phyloP scores from a whole-genome alignment of 768 basidiomycete species.

The Panaeolus papilionaceus region DNA sequence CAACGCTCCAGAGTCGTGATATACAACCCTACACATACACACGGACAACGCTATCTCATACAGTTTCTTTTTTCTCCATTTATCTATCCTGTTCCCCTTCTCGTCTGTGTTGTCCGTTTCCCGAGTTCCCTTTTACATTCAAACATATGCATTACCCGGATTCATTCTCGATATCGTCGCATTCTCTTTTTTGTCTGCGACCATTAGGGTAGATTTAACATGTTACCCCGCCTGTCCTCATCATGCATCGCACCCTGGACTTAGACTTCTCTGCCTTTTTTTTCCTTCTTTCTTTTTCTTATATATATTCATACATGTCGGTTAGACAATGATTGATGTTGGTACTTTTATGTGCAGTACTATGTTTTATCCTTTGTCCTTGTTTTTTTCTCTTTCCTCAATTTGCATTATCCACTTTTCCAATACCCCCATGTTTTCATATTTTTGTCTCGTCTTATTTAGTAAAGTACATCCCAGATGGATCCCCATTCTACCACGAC shows the following conservation, averaged over 20 bases:
- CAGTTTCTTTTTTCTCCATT: background rate
- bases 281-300: background rate
- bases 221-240: background rate
- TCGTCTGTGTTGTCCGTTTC: background rate
- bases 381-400: slow-evolving; percentile 15
- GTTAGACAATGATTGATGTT: background rate
- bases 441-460: background rate
- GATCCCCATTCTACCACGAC: too few species aligned
- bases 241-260: background rate
- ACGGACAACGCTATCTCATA: background rate
- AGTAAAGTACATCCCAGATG: too few species aligned
- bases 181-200: background rate
- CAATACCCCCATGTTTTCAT: slow-evolving; percentile 6
- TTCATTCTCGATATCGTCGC: background rate
- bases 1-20: background rate
- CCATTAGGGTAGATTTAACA: background rate
- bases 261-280: background rate
- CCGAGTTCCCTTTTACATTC: background rate
- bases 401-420: slow-evolving; percentile 11
- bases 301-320: background rate
- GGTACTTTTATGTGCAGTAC: background rate
- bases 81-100: background rate
- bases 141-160: background rate
- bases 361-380: background rate
- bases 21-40: slow-evolving; percentile 1